A percentile compares a stretch with the other conserved stretches of the same genome.
Conservation (phyloP, 2,329 filamentous ascomycete species). For the Didymella pomorum region DNA sequence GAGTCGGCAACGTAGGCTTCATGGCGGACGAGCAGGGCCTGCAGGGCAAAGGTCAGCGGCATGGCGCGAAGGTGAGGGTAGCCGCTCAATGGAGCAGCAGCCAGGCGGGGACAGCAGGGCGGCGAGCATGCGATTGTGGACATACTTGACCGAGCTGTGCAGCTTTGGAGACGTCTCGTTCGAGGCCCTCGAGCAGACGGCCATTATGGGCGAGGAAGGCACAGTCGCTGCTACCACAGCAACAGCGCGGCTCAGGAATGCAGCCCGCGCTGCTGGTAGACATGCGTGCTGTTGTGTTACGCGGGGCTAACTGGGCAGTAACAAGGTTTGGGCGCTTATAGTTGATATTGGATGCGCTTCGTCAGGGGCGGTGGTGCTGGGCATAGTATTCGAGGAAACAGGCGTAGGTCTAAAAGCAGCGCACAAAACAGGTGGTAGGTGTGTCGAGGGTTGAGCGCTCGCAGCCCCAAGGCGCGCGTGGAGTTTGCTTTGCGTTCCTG, state of each 20-base stretch:
- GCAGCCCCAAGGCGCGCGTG: conserved; percentile 14
- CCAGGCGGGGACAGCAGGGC: conserved; percentile 21
- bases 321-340: conserved; percentile 17
- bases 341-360: conserved; percentile 14
- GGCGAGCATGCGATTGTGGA: conserved; percentile 38
- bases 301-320: conserved; percentile 28
- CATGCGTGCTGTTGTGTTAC: conserved; percentile 29
- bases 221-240: conserved; percentile 84
- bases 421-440: conserved; percentile 25
- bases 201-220: conserved; percentile 83
- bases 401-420: conserved; percentile 7
- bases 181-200: conserved; percentile 77
- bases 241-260: conserved; percentile 66
- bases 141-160: conserved; percentile 92
- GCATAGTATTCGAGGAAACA: conserved; percentile 32
- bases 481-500: conserved; percentile 22
- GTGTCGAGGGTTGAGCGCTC: conserved; percentile 19
- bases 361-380: conserved; percentile 18
- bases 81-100: conserved; percentile 21
- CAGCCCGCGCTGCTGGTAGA: conserved; percentile 30
- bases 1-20: conserved; percentile 94
- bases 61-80: conserved; percentile 44
- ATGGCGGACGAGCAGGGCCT: conserved; percentile 91
- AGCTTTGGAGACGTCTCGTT: conserved; percentile 86
- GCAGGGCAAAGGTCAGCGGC: conserved; percentile 73